Evolutionary conservation across 2,329 filamentous ascomycete species (phyloP), one percentile per base, ranked within the genome.

Genomic region (Verticillium dahliae): DNA sequence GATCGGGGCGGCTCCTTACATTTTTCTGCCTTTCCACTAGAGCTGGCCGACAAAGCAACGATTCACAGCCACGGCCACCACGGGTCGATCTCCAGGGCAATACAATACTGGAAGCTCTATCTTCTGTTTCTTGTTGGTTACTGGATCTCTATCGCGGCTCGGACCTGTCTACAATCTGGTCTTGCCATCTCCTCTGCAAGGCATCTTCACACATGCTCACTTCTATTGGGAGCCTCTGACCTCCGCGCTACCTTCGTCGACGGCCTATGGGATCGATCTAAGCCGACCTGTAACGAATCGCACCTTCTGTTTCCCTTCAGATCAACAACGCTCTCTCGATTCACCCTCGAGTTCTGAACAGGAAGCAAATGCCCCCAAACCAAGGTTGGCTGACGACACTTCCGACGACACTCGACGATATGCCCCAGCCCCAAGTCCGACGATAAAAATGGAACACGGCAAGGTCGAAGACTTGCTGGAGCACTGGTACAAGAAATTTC

Each of bases 401-500:
- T 11, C 22, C 45, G n/a, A 27, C n/a, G 15, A 9, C 5, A 52
- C 18, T 18, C 18, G 45, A 35, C 60, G 62, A 57, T 22, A 59
- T 56, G 52, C 55, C 22, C 62, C 55, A 50, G 62, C 50, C 45
- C 55, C 55, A 31, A 60, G 39, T 31, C 58, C 56, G 39, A 41
- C 63, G 56, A 64, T 61, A 41, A 73, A 62, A 59, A 81, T 80
- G 78, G 72, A 71, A 55, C 60, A 65, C 15, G 61, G 68, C 39
- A 66, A 71, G 56, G 68, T 73, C 56, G 71, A 73, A 62, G 76
- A 80, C 64, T 74, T 78, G 66, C 73, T 81, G 60, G 73, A 69
- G 18, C 70, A 74, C 60, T 78, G 76, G 70, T 80, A 75, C 63
- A 74, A 78, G 63, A 75, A 78, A 62, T 71, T 81, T 2, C 74